These are phyloP conservation scores for Rhexocercosporidium sp. DNA, from an alignment of 2,329 filamentous ascomycete species.

Conservation along the genomic window DNA sequence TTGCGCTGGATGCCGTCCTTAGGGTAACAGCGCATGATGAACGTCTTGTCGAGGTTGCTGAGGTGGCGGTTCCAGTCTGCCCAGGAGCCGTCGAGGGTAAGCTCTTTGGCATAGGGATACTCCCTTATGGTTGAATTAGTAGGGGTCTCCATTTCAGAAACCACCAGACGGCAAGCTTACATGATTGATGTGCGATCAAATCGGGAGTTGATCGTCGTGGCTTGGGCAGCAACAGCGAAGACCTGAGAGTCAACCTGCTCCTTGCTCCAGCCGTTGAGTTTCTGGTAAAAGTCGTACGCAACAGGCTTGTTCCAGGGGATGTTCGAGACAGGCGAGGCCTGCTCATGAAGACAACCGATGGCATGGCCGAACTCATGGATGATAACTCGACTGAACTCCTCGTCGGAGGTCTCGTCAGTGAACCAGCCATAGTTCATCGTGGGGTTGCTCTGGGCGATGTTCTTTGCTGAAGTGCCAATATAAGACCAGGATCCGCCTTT, in stretches of 20 bases:
- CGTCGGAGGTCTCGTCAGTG: conserved; percentile 27
- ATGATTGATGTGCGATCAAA: conserved; percentile 21
- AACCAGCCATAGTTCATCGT: conserved; percentile 40
- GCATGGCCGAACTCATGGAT: conserved; percentile 42
- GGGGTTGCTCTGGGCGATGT: conserved; percentile 9
- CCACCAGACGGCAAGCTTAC: conserved; percentile 1
- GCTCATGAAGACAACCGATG: conserved; percentile 40
- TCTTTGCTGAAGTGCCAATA: conserved; percentile 7
- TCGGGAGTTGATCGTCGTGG: conserved; percentile 72
- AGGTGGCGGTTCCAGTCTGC: conserved; percentile 15
- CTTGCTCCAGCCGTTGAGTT: conserved; percentile 8
- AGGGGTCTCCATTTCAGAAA: background rate
- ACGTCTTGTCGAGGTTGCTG: conserved; percentile 13
- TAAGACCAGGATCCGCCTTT: conserved; percentile 20
- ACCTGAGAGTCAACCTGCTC: conserved; percentile 11
- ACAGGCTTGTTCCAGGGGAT: conserved; percentile 37
- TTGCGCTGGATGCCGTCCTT: conserved; percentile 15
- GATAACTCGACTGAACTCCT: conserved; percentile 29
- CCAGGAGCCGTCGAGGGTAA: conserved; percentile 13
- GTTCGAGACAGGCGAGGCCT: conserved; percentile 31
- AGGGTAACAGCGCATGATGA: conserved; percentile 19
- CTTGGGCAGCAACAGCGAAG: conserved; percentile 85
- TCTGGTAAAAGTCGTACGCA: conserved; percentile 30
- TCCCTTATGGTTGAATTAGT: conserved; percentile 1
- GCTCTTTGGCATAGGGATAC: conserved; percentile 10